Conservation (phyloP, 2,329 filamentous ascomycete species). For the Pseudovirgaria hyperparasitica region DNA sequence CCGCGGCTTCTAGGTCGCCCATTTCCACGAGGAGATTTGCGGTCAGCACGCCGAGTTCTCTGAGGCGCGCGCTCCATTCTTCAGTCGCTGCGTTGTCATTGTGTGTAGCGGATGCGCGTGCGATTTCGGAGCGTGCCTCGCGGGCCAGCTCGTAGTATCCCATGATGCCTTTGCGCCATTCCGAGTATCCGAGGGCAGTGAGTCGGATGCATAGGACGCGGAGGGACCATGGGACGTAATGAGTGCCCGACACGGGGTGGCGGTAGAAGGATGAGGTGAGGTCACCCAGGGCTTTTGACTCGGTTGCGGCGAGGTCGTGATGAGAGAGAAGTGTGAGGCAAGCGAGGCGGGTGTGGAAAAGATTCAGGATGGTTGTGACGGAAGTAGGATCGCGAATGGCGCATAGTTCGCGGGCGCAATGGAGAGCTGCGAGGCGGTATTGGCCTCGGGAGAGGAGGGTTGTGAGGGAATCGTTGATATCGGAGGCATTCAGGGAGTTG, state of each 20-base stretch:
- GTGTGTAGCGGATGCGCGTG: slow-evolving; percentile 28
- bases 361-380: slow-evolving; percentile 53
- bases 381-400: slow-evolving; percentile 40
- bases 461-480: slow-evolving; percentile 46
- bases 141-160: slow-evolving; percentile 79
- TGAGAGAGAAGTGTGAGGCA: slow-evolving; percentile 71
- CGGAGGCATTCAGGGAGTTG: slow-evolving; percentile 51
- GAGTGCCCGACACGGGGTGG: slow-evolving; percentile 32
- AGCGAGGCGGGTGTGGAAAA: slow-evolving; percentile 70
- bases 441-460: slow-evolving; percentile 59
- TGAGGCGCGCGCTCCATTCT: slow-evolving; percentile 59
- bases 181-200: slow-evolving; percentile 74
- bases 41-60: slow-evolving; percentile 57
- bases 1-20: slow-evolving; percentile 73
- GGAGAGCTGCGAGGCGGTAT: slow-evolving; percentile 66
- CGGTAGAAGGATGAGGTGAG: slow-evolving; percentile 40
- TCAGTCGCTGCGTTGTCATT: slow-evolving; percentile 40
- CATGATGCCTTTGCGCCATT: slow-evolving; percentile 73
- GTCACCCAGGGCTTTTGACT: slow-evolving; percentile 51
- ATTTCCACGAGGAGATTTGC: slow-evolving; percentile 66
- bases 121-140: slow-evolving; percentile 55
- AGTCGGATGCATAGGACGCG: slow-evolving; percentile 72
- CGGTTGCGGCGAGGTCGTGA: slow-evolving; percentile 41
- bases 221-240: slow-evolving; percentile 74
- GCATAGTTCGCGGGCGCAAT: slow-evolving; percentile 49